These are phyloP conservation scores for Fragaria vesca DNA, from an alignment of 306 rosid species.

Conservation along the genomic window DNA sequence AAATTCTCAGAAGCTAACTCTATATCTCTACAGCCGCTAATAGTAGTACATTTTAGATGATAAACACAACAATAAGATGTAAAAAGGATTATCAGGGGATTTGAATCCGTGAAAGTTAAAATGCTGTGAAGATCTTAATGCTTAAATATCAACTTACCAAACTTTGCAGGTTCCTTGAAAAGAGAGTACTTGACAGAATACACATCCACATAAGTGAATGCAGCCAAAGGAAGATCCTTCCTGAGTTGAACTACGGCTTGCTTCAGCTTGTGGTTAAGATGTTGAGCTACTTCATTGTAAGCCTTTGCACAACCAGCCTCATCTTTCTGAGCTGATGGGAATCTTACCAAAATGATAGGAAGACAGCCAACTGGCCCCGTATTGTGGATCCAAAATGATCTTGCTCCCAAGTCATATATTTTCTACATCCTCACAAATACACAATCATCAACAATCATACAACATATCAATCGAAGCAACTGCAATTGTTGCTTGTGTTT, in stretches of 20 bases:
- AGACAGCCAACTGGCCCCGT: constrained; percentile 70
- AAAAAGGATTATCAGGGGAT: too few species aligned
- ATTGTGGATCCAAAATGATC: constrained; percentile 64
- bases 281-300: constrained; percentile 48
- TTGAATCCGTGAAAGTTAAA: too few species aligned
- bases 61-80: too few species aligned
- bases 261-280: constrained; percentile 47
- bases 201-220: constrained; percentile 51
- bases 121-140: too few species aligned
- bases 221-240: constrained; percentile 41
- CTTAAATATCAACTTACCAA: constrained; percentile 31
- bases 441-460: neutral
- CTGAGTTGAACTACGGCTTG: constrained; percentile 42
- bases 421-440: constrained; percentile 20
- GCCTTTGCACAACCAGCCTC: constrained; percentile 44
- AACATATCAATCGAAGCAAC: neutral
- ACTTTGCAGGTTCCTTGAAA: constrained; percentile 32
- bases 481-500: neutral
- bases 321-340: constrained; percentile 30
- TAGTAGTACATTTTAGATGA: too few species aligned
- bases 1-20: too few species aligned
- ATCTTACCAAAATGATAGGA: constrained; percentile 8
- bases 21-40: too few species aligned
- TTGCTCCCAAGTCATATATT: constrained; percentile 43
- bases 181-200: constrained; percentile 36